These are phyloP conservation scores for Trifolium subterraneum DNA, from an alignment of 306 rosid genomes.

Conservation along the genomic window DNA sequence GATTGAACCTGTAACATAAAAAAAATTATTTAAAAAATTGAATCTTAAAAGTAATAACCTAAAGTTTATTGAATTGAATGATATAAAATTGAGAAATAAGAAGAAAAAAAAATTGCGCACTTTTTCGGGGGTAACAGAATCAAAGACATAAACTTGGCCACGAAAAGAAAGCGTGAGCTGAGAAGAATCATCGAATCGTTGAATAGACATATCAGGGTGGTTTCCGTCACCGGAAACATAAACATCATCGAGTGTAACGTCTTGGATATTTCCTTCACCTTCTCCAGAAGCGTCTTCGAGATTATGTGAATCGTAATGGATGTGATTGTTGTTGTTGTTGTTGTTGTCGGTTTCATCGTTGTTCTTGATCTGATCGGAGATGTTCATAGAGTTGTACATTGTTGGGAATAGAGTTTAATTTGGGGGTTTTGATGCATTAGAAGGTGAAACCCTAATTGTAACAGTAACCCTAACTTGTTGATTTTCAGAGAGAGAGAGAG, in stretches of 20 bases:
- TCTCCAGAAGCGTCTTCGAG: conserved; percentile 59
- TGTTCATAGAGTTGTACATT: conserved; percentile 74
- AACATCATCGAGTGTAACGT: conserved; percentile 55
- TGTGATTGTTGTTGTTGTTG: conserved; percentile 64
- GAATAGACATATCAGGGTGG: conserved; percentile 53
- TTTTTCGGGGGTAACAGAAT: conserved; percentile 88
- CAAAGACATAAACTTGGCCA: conserved; percentile 90
- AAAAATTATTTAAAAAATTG: background rate
- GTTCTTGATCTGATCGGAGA: conserved; percentile 66
- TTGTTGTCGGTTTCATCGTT: conserved; percentile 57
- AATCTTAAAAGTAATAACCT: background rate
- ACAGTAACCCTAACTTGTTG: conserved; percentile 20
- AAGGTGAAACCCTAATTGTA: conserved; percentile 42
- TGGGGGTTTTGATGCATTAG: conserved; percentile 55
- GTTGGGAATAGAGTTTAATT: conserved; percentile 40
- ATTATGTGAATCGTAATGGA: conserved; percentile 60
- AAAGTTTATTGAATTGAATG: background rate
- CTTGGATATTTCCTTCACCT: conserved; percentile 44
- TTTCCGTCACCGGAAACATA: conserved; percentile 51
- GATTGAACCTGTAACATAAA: conserved; percentile 76
- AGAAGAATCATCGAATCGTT: conserved; percentile 62
- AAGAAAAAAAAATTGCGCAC: conserved; percentile 32
- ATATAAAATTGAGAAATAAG: no score
- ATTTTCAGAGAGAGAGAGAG: background rate
- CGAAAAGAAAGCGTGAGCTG: conserved; percentile 95